Evolutionary conservation across 805 yeast species (phyloP).

Genomic region (Metschnikowia colocasiae): DNA sequence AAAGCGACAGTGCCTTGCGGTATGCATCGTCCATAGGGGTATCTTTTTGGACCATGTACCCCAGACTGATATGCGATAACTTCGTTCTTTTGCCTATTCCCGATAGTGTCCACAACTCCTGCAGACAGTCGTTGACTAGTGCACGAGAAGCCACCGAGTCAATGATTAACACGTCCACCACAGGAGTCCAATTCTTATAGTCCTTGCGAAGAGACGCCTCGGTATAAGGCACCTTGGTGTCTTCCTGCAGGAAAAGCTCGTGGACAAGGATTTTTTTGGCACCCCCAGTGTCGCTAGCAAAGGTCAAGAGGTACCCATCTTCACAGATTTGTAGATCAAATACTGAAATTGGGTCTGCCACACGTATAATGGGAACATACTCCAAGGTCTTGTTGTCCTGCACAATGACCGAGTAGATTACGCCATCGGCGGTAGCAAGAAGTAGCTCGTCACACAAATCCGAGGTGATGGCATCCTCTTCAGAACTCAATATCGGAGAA

Average conservation of each 20-base stretch:
- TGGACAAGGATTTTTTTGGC: constrained; percentile 33
- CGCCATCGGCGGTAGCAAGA: constrained; percentile 34
- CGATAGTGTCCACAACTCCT: constrained; percentile 44
- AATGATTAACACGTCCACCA: constrained; percentile 38
- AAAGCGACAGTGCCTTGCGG: constrained; percentile 27
- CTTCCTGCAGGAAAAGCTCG: neutral
- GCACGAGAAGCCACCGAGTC: constrained; percentile 23
- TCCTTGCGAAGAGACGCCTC: constrained; percentile 24
- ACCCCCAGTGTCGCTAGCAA: constrained; percentile 40
- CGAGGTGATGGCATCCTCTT: neutral
- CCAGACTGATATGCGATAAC: constrained; percentile 31
- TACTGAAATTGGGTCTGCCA: constrained; percentile 35
- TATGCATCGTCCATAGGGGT: constrained; percentile 28
- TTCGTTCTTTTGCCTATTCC: constrained; percentile 35
- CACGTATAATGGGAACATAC: constrained; percentile 29
- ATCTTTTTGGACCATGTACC: constrained; percentile 26
- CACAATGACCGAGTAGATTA: constrained; percentile 28
- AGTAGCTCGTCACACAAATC: constrained; percentile 25
- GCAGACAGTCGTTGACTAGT: constrained; percentile 18
- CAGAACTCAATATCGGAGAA: constrained; percentile 14
- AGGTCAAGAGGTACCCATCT: constrained; percentile 26
- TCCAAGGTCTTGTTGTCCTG: constrained; percentile 17
- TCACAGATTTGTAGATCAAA: constrained; percentile 15
- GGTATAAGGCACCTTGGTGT: constrained; percentile 18
- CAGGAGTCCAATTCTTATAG: constrained; percentile 47